Evolutionary conservation across 169 alveolate species (phyloP).

Genomic region (Babesia bovis): DNA sequence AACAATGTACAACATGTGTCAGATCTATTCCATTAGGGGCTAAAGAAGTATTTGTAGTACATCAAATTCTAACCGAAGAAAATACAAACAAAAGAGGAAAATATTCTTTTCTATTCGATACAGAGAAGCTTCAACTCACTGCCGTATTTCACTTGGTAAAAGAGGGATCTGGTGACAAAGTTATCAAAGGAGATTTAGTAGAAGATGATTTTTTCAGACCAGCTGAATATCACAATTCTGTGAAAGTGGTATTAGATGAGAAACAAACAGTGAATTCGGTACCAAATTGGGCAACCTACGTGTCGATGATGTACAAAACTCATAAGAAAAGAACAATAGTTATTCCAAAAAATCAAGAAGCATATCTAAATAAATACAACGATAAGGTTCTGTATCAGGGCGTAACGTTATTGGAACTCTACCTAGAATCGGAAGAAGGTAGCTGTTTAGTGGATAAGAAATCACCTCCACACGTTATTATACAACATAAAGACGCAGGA

Average conservation of each 20-base stretch:
- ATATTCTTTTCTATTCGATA: constrained; percentile 9
- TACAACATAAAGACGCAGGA: not conserved
- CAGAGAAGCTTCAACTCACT: constrained; percentile 2
- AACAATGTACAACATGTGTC: not conserved
- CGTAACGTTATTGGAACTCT: not conserved
- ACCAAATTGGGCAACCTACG: not conserved
- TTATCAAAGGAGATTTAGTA: not conserved
- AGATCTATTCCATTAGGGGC: not conserved
- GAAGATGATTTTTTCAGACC: not conserved
- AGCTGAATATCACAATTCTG: not conserved
- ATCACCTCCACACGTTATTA: not conserved
- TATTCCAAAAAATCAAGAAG: not conserved
- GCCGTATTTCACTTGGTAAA: not conserved
- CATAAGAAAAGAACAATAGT: not conserved
- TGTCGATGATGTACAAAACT: not conserved
- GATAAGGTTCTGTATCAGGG: not conserved
- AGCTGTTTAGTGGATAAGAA: not conserved
- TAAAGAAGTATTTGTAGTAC: constrained; percentile 1
- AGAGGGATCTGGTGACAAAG: not conserved
- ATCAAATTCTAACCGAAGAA: not conserved
- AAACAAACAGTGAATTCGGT: not conserved
- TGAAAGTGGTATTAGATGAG: not conserved
- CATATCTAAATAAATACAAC: not conserved
- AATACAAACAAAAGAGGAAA: not conserved
- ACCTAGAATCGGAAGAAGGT: constrained; percentile 15